phyloP scores from a whole-genome alignment of 495 filamentous ascomycete genomes.

The Hypoxylon fuscum region DNA sequence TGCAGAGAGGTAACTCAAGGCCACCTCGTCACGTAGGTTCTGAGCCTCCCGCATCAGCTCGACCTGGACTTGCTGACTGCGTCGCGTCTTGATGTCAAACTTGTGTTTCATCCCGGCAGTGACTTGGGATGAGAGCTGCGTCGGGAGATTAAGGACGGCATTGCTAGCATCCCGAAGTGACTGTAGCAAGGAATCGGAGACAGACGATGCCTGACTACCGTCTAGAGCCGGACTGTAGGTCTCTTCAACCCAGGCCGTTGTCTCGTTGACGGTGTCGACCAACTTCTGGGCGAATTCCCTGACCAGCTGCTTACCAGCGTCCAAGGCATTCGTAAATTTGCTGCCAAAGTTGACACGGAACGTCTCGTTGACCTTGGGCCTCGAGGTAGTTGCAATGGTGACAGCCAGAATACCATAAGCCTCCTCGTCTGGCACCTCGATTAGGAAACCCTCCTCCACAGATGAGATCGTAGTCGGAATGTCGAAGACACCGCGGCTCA shows the following conservation, averaged over 20 bases:
- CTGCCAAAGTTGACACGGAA: conserved; percentile 56
- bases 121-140: conserved; percentile 30
- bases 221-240: conserved; percentile 45
- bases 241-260: conserved; percentile 46
- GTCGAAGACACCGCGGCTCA: conserved; percentile 49
- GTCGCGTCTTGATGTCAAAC: conserved; percentile 34
- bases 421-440: conserved; percentile 51
- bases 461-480: conserved; percentile 54
- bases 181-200: conserved; percentile 41
- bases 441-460: conserved; percentile 54
- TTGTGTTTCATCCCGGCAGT: conserved; percentile 37
- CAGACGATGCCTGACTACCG: conserved; percentile 41
- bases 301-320: conserved; percentile 51
- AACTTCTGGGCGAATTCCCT: conserved; percentile 48
- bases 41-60: conserved; percentile 36
- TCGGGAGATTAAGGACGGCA: conserved; percentile 30
- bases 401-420: conserved; percentile 55
- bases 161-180: conserved; percentile 39
- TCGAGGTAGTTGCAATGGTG: conserved; percentile 53
- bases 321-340: conserved; percentile 45
- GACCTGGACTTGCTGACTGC: conserved; percentile 28
- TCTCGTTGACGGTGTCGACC: conserved; percentile 46
- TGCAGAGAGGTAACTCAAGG: conserved; percentile 50
- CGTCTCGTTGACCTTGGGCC: conserved; percentile 57
- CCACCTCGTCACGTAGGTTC: conserved; percentile 43